Conservation (phyloP, 2,329 filamentous ascomycete genomes). For the Aspergillus sergii region DNA sequence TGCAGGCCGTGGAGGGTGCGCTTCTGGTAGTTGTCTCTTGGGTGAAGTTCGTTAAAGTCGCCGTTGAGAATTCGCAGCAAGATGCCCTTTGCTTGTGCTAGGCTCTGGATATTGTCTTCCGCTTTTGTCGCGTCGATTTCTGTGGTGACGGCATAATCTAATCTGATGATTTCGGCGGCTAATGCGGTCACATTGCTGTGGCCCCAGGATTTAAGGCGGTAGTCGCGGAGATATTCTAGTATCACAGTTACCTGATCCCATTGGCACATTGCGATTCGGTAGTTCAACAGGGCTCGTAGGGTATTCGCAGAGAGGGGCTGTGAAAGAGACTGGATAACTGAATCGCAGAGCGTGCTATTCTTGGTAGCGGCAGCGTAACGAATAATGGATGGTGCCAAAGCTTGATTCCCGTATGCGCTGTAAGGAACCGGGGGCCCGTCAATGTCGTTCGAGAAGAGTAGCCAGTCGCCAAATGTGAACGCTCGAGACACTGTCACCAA, state of each 20-base stretch:
- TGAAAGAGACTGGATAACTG: slow-evolving; percentile 32
- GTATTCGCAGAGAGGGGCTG: slow-evolving; percentile 39
- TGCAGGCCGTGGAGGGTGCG: slow-evolving; percentile 32
- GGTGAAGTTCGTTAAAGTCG: slow-evolving; percentile 33
- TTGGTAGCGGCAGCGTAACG: slow-evolving; percentile 56
- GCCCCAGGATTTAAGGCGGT: slow-evolving; percentile 39
- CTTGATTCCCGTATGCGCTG: slow-evolving; percentile 48
- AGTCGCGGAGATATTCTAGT: slow-evolving; percentile 36
- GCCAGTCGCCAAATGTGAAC: slow-evolving; percentile 55
- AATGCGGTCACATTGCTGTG: slow-evolving; percentile 39
- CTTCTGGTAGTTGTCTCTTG: slow-evolving; percentile 29
- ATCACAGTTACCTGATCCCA: slow-evolving; percentile 38
- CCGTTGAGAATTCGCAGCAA: slow-evolving; percentile 38
- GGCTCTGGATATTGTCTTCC: slow-evolving; percentile 17
- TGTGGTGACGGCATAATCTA: slow-evolving; percentile 30
- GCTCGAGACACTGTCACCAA: slow-evolving; percentile 49
- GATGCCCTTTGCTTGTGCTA: slow-evolving; percentile 33
- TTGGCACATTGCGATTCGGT: slow-evolving; percentile 34
- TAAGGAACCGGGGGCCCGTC: slow-evolving; percentile 57
- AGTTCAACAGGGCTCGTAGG: slow-evolving; percentile 39
- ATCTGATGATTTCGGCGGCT: slow-evolving; percentile 43
- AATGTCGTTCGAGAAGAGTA: slow-evolving; percentile 55
- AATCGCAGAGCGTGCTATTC: slow-evolving; percentile 39
- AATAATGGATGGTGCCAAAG: slow-evolving; percentile 56
- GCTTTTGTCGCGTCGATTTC: slow-evolving; percentile 6